Conservation (phyloP, 257 asterid genomes). For the Lantana camara region DNA sequence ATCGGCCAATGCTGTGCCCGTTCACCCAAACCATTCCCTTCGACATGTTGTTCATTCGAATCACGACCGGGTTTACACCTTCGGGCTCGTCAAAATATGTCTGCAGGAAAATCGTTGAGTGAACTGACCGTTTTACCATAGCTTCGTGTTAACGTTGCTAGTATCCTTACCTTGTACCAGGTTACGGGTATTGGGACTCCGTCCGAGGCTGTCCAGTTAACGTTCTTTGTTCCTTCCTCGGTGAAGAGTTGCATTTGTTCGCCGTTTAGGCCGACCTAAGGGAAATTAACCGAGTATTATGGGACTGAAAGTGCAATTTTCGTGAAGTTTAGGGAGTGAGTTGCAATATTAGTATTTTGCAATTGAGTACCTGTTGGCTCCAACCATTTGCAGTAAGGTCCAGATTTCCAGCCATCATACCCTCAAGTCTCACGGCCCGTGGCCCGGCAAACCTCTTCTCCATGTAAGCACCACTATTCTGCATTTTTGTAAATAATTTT, state of each 20-base stretch:
- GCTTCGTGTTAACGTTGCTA: too few relatives aligned
- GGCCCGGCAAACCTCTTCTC: conserved; percentile 84
- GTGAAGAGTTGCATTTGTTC: conserved; percentile 50
- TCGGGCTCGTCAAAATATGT: conserved; percentile 68
- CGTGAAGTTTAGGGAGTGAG: too few relatives aligned
- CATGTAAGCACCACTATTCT: conserved; percentile 89
- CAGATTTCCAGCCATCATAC: conserved; percentile 76
- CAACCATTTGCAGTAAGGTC: conserved; percentile 58
- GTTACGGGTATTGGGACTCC: conserved; percentile 44
- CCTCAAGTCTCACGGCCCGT: conserved; percentile 55
- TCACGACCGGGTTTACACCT: conserved; percentile 57
- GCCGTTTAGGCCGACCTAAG: conserved; percentile 56
- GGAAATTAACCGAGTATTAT: too few relatives aligned
- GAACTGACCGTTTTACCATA: too few relatives aligned
- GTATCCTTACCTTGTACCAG: conserved; percentile 68
- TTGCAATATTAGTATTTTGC: too few relatives aligned
- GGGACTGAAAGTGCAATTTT: too few relatives aligned
- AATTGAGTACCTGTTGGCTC: conserved; percentile 66
- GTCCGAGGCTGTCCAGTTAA: conserved; percentile 39
- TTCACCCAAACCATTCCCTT: conserved; percentile 81
- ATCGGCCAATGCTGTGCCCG: conserved; percentile 68
- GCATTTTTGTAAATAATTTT: background rate
- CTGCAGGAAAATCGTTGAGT: conserved; percentile 35
- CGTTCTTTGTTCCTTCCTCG: conserved; percentile 52
- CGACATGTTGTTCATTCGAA: conserved; percentile 52